phyloP scores from a whole-genome alignment of 2,329 filamentous ascomycete species.

The Biscogniauxia sp. region DNA sequence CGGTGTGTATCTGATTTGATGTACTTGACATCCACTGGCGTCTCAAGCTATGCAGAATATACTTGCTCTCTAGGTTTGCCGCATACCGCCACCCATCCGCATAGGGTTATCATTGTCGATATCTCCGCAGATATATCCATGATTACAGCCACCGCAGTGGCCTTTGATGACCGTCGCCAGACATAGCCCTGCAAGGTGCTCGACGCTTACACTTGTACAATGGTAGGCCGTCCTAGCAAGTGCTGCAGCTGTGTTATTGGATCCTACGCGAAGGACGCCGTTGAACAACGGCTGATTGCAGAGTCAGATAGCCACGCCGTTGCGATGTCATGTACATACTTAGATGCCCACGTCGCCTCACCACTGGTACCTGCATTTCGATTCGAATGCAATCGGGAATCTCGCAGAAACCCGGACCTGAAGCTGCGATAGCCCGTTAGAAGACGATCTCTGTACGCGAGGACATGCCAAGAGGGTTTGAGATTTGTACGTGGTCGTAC shows the following conservation, averaged over 20 bases:
- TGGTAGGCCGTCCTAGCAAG: constrained; percentile 6
- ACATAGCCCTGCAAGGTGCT: constrained; percentile 4
- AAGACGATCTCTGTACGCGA: constrained; percentile 7
- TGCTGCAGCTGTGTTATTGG: constrained; percentile 15
- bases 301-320: constrained; percentile 13
- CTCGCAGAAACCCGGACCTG: constrained; percentile 15
- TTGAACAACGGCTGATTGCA: constrained; percentile 16
- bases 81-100: background rate
- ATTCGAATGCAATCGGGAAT: constrained; percentile 13
- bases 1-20: background rate
- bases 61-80: background rate
- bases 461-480: background rate
- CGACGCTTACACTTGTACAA: constrained; percentile 14
- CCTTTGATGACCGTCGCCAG: constrained; percentile 5
- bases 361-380: constrained; percentile 21
- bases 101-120: background rate
- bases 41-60: background rate
- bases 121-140: background rate
- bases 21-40: background rate
- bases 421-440: constrained; percentile 18
- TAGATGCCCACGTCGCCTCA: constrained; percentile 2
- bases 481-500: background rate
- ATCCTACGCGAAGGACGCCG: constrained; percentile 12
- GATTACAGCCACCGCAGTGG: constrained; percentile 2
- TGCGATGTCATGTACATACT: constrained; percentile 2